phyloP scores from a whole-genome alignment of 257 asterid species.

The Linaria vulgaris region DNA sequence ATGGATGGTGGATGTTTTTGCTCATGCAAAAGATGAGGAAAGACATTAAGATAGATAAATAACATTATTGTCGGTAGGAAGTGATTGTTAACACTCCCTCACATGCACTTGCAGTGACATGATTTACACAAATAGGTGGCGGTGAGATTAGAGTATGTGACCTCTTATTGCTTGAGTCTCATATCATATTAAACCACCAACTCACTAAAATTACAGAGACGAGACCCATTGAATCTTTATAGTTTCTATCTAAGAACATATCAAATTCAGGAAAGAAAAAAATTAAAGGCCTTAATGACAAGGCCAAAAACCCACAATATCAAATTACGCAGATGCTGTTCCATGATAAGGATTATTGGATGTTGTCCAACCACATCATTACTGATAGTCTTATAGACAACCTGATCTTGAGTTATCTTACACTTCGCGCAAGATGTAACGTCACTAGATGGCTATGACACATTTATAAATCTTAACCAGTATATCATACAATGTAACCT shows the following conservation, averaged over 20 bases:
- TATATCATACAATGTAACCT: neutral
- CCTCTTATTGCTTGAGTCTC: too few relatives aligned
- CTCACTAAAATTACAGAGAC: too few relatives aligned
- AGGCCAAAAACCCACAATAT: neutral
- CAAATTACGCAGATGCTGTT: neutral
- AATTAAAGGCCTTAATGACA: neutral
- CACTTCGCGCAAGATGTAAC: conserved; percentile 22
- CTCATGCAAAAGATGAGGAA: conserved; percentile 3
- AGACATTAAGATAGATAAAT: too few relatives aligned
- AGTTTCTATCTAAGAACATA: neutral
- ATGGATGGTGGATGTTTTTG: neutral
- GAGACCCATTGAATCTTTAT: too few relatives aligned
- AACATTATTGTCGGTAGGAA: too few relatives aligned
- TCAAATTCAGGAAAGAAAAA: neutral
- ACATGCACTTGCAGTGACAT: too few relatives aligned
- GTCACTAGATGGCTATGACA: conserved; percentile 10
- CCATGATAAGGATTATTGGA: neutral
- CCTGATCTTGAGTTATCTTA: too few relatives aligned
- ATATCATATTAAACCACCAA: too few relatives aligned
- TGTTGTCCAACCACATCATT: neutral
- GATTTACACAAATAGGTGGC: too few relatives aligned
- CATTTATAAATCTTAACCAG: neutral
- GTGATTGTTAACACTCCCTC: too few relatives aligned
- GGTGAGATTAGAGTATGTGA: too few relatives aligned
- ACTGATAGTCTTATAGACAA: conserved; percentile 1